Conservation (phyloP, 768 basidiomycete species). For the Leucogyrophana mollusca region DNA sequence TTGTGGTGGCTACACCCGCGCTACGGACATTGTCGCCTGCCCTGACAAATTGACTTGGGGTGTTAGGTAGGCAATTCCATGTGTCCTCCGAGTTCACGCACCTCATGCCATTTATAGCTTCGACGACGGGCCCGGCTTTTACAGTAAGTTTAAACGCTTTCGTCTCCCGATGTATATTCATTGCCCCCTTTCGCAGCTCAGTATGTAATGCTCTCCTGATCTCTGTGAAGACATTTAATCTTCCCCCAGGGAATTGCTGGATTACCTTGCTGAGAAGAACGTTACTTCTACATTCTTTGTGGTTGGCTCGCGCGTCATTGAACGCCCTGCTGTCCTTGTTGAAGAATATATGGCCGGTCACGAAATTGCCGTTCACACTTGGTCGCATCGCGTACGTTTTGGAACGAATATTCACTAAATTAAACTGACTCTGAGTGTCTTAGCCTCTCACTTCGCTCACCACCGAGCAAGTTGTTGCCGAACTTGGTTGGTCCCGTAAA, state of each 20-base stretch:
- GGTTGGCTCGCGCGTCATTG: slow-evolving; percentile 81
- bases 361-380: slow-evolving; percentile 86
- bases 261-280: slow-evolving; percentile 63
- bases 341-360: slow-evolving; percentile 81
- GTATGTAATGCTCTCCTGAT: slow-evolving; percentile 30
- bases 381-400: slow-evolving; percentile 71
- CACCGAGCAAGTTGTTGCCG: slow-evolving; percentile 85
- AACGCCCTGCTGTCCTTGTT: slow-evolving; percentile 69
- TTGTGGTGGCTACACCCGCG: slow-evolving; percentile 69
- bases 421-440: slow-evolving; percentile 14
- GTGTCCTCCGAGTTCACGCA: background rate
- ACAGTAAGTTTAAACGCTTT: slow-evolving; percentile 54
- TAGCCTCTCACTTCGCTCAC: slow-evolving; percentile 69
- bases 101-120: slow-evolving; percentile 41
- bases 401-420: slow-evolving; percentile 15
- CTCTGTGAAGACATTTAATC: background rate
- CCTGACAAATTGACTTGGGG: slow-evolving; percentile 75
- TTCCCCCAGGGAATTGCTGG: slow-evolving; percentile 57
- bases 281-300: slow-evolving; percentile 89
- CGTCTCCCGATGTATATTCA: background rate
- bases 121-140: slow-evolving; percentile 85
- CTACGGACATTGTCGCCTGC: slow-evolving; percentile 62
- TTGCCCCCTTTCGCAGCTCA: slow-evolving; percentile 38
- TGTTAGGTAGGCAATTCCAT: slow-evolving; percentile 44
- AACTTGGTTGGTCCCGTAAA: slow-evolving; percentile 89